These are phyloP conservation scores for Aspergillus quadricinctus DNA, from an alignment of 2,329 filamentous ascomycete genomes.

Conservation along the genomic window DNA sequence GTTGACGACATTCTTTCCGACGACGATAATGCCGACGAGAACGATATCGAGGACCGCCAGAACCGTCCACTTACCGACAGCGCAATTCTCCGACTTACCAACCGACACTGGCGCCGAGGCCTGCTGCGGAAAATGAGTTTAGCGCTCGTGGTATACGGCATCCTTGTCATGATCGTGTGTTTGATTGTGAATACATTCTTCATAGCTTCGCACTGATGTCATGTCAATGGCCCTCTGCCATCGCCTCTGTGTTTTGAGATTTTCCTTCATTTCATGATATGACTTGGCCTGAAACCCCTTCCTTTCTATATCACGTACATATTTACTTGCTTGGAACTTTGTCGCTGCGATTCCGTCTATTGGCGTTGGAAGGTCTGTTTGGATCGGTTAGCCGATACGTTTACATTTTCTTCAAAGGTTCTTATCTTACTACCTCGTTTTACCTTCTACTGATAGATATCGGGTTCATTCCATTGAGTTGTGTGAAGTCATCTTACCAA, in stretches of 20 bases:
- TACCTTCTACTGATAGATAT: background rate
- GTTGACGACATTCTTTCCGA: slow-evolving; percentile 50
- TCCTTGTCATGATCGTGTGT: slow-evolving; percentile 85
- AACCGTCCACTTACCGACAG: slow-evolving; percentile 49
- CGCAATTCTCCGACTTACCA: slow-evolving; percentile 58
- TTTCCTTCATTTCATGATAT: background rate
- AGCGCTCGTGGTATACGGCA: slow-evolving; percentile 74
- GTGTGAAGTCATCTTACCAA: background rate
- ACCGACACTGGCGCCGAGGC: slow-evolving; percentile 59
- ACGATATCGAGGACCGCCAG: slow-evolving; percentile 34
- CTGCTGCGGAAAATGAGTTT: slow-evolving; percentile 69
- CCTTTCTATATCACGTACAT: background rate
- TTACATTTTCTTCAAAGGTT: background rate
- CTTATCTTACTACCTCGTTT: background rate
- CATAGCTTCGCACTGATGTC: slow-evolving; percentile 55
- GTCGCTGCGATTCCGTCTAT: background rate
- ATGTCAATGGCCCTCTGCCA: background rate
- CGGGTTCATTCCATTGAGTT: background rate
- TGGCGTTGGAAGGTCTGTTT: background rate
- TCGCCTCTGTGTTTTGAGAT: background rate
- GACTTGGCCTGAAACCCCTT: background rate
- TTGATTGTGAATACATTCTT: slow-evolving; percentile 82
- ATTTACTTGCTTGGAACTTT: background rate
- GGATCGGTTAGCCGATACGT: background rate
- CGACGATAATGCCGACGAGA: slow-evolving; percentile 26